Base-by-base conservation (phyloP, 768 basidiomycete genomes). In the Lactarius quietus region DNA sequence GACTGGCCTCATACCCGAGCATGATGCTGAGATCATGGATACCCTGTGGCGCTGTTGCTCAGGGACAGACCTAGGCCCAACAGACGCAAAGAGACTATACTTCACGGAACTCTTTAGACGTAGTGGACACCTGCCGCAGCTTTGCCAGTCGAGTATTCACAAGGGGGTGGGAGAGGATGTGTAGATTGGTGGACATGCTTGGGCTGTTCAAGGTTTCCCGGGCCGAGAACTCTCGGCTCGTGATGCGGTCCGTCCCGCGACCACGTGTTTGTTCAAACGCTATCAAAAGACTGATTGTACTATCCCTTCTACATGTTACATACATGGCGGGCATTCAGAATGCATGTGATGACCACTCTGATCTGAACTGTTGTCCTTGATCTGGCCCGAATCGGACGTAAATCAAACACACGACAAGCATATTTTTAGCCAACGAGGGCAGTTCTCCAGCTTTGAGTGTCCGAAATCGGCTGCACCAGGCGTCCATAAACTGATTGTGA, bases 1-100 rank as follows among this genome's bases (percentile, higher is more conserved):
- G 82, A 20, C 85, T 86, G 3, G 94, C 91, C 74, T 95, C 94
- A 59, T 93, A 84, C n/a, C 89, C 94, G 35, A 96, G 74, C 57
- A 94, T 81, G 58, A 88, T 74, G 68, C 89, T 88, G 73, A 96
- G 84, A 63, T 86, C 85, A 68, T 86, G 81, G 62, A 94, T 84
- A 15, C 87, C 88, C 89, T 93, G 64, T 20, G 41, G 56, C 17
- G 55, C 28, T 66, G 33, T 26, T 20, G 41, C 63, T 60, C 39
- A 67, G 66, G 35, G 36, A 52, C 36, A 43, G 29, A 17, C 29
- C n/a, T 18, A 14, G 23, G 23, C 23, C 38, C 54, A 26, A 38
- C 7, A 36, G 31, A 38, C 17, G 28, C 39, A 23, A 36, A 56
- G 33, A 38, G 39, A 61, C 28, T 31, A 43, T 59, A 65, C 69